phyloP scores from a whole-genome alignment of 306 rosid genomes.

The Herpetospermum pedunculosum region DNA sequence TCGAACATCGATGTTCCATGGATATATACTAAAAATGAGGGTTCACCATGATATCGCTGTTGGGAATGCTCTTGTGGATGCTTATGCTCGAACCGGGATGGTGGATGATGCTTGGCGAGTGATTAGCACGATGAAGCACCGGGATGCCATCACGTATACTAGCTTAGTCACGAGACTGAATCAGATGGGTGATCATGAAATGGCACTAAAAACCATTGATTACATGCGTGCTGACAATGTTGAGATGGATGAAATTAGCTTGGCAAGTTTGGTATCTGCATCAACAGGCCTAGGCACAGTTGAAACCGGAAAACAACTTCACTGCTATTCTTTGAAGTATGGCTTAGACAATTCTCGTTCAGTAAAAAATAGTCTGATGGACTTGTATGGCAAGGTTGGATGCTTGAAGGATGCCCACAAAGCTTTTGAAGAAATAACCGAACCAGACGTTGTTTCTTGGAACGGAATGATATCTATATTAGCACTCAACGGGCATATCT shows the following conservation, averaged over 20 bases:
- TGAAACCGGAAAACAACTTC: conserved; percentile 51
- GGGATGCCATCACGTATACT: conserved; percentile 54
- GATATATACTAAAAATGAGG: conserved; percentile 35
- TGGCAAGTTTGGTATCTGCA: conserved; percentile 57
- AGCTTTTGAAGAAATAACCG: conserved; percentile 33
- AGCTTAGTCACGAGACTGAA: conserved; percentile 44
- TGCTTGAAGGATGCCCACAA: conserved; percentile 29
- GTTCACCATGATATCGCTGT: conserved; percentile 29
- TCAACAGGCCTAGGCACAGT: conserved; percentile 41
- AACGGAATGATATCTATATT: conserved; percentile 47
- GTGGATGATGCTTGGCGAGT: conserved; percentile 36
- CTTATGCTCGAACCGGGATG: conserved; percentile 48
- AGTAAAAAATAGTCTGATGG: conserved; percentile 40
- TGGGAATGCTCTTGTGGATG: conserved; percentile 64
- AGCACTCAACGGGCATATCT: conserved; percentile 33
- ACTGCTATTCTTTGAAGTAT: conserved; percentile 41
- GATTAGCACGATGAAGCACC: conserved; percentile 28
- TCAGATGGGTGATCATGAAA: conserved; percentile 38
- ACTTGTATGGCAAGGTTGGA: conserved; percentile 57
- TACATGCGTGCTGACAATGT: conserved; percentile 34
- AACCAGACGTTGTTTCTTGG: conserved; percentile 55
- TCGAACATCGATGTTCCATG: conserved; percentile 41
- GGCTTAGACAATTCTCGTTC: conserved; percentile 31
- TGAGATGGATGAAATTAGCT: conserved; percentile 47
- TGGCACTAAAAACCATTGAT: conserved; percentile 31